Base-by-base conservation (phyloP, 2,329 filamentous ascomycete species). In the Ophiostoma sp. region DNA sequence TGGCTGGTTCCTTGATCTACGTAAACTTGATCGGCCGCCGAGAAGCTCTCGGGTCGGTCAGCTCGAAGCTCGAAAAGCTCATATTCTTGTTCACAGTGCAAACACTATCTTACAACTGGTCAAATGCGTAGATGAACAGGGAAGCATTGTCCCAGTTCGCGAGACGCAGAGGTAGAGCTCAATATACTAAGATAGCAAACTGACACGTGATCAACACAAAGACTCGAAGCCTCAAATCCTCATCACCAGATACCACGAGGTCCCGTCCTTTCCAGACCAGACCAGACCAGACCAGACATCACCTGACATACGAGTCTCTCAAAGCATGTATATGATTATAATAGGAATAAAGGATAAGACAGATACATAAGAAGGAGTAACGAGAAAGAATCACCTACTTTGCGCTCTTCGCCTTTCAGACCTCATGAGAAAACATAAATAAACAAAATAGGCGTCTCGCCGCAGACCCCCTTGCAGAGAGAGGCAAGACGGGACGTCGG, bases 341-440 rank as follows among this genome's bases (percentile, higher is more conserved):
- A 60, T 60, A 40, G 27, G 27, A 40, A 60, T 18, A 14, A 60
- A 40, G 55, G 27, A 60, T 60, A 38, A 36, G 38, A 40, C 55
- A 60, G 55, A 55, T 60, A 60, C 55, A 60, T 55, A 36, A 18
- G 55, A 27, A 60, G 27, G 55, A 60, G 55, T 60, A 60, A 60
- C 55, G 27, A 58, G 38, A 12, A 60, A 60, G n/a, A 60, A 60
- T 60, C 49, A 60, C 55, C 55, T 60, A 36, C 55, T 38, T 38
- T 60, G 55, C 55, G 55, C 55, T 60, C 55, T 36, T 60, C 55
- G 55, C 38, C 55, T 38, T 36, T 38, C 55, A 60, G 52, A 52
- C 6, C 9, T 36, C n/a, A 52, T 27, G 42, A 49, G 38, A 64
- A 64, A n/a, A 40, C 41, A 38, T 6, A 63, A 52, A n/a, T 36